Conservation (phyloP, 2,329 filamentous ascomycete species). For the Pestalotiopsis sp. region DNA sequence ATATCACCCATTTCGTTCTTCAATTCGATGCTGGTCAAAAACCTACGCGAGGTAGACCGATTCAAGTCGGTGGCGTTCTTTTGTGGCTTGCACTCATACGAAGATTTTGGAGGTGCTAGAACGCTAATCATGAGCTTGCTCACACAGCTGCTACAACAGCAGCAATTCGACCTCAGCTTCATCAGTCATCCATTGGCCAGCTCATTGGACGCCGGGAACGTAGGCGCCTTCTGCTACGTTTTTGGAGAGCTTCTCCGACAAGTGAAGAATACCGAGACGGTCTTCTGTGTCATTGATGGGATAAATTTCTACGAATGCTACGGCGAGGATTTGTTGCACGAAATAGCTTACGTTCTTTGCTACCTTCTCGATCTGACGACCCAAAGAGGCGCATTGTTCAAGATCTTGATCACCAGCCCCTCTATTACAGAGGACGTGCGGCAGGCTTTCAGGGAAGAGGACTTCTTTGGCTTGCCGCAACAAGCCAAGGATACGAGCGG, state of each 20-base stretch:
- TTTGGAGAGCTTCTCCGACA: background rate
- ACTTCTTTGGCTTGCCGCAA: no score
- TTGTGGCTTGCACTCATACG: background rate
- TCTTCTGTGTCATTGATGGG: background rate
- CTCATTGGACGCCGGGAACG: background rate
- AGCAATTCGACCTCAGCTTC: background rate
- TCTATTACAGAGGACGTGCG: no score
- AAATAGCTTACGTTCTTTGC: background rate
- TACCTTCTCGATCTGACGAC: background rate
- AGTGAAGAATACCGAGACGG: background rate
- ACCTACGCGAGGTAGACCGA: background rate
- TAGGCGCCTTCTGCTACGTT: background rate
- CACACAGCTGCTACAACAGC: background rate
- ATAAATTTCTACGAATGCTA: background rate
- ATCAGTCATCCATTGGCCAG: background rate
- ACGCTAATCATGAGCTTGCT: background rate
- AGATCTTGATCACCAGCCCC: background rate
- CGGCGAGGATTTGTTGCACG: background rate
- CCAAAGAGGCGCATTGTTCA: background rate
- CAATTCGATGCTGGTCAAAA: background rate
- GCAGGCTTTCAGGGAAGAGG: no score
- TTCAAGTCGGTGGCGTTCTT: background rate
- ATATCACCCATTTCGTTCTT: background rate
- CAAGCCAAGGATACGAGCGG: no score
- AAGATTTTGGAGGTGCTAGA: background rate